Evolutionary conservation across 768 basidiomycete species (phyloP).

Genomic region (Pleurotus tuoliensis): DNA sequence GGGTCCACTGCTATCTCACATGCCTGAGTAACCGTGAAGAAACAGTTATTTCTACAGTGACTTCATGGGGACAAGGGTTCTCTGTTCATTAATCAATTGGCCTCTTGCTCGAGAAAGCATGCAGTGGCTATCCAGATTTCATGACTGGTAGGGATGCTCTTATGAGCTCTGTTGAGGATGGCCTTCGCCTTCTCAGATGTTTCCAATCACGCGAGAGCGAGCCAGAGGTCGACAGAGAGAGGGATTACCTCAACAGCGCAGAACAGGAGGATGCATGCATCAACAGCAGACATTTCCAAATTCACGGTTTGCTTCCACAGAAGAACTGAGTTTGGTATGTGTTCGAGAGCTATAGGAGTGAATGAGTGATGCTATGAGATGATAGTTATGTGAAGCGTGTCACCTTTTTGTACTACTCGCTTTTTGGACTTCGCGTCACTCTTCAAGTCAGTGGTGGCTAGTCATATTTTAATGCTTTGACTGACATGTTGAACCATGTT

Average conservation of each 20-base stretch:
- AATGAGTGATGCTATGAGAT: conserved; percentile 1
- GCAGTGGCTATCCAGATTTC: conserved; percentile 99
- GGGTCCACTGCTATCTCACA: no score
- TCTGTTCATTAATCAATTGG: conserved; percentile 25
- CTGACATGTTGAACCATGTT: conserved; percentile 93
- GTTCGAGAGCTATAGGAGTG: conserved; percentile 71
- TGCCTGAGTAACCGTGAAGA: no score
- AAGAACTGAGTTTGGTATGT: conserved; percentile 94
- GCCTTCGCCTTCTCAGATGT: conserved; percentile 87
- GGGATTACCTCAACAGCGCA: conserved; percentile 98
- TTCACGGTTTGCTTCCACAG: conserved; percentile 99
- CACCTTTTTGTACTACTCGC: conserved; percentile 88
- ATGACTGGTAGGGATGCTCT: conserved; percentile 90
- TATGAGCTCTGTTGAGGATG: conserved; percentile 94
- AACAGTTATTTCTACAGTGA: no score
- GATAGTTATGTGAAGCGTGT: conserved; percentile 11
- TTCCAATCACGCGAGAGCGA: conserved; percentile 95
- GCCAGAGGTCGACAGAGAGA: conserved; percentile 94
- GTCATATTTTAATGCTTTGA: conserved; percentile 95
- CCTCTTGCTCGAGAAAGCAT: conserved; percentile 86
- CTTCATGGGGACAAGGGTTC: conserved; percentile 44
- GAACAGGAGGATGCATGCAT: conserved; percentile 87
- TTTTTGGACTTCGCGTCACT: conserved; percentile 82
- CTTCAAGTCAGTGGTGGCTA: conserved; percentile 90
- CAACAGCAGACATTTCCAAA: conserved; percentile 82